Base-by-base conservation (phyloP, 306 rosid species). In the Sophora flavescens region DNA sequence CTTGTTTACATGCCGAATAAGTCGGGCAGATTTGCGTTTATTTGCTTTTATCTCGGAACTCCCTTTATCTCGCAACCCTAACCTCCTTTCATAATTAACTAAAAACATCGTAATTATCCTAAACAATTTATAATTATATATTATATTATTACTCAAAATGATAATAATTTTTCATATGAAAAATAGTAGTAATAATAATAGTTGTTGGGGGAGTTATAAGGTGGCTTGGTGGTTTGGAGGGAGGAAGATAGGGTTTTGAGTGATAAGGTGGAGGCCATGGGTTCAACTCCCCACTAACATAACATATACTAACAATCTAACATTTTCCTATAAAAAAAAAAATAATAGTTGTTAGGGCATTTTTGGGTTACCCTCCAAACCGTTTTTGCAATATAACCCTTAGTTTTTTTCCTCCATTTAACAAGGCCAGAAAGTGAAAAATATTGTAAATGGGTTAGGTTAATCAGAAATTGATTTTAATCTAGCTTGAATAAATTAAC, bases 381-480 rank as follows among this genome's bases (percentile, higher is more conserved):
- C 22, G 22, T 22, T 22, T 22, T 22, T 22, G 22, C 22, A 22
- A 22, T 22, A 22, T 22, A 22, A 22, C 22, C 22, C 22, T 22
- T 22, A 22, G 22, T 22, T 30, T 30, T 30, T 30, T 72, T 12
- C 17, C 30, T 44, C 6, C 47, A 72, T 56, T 56, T 26, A 64
- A 35, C 45, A 30, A 52, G 4, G 12, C 22, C 22, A 22, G 22
- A 22, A 22, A 22, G 22, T 22, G 22, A 22, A 22, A 22, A 22
- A 22, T 22, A 54, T 17, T 59, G 0, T 8, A 74, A 36, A 47
- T 56, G 47, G 44, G 35, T 65, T 80, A 65, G 79, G 68, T 45
- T 65, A 80, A 65, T 72, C 7, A 22, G 39, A 72, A 56, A 56
- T 57, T 17, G 14, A 4, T 12, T 39, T 35, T 58, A 4, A 17